Conservation (phyloP, 805 yeast genomes). For the Torulaspora indica region DNA sequence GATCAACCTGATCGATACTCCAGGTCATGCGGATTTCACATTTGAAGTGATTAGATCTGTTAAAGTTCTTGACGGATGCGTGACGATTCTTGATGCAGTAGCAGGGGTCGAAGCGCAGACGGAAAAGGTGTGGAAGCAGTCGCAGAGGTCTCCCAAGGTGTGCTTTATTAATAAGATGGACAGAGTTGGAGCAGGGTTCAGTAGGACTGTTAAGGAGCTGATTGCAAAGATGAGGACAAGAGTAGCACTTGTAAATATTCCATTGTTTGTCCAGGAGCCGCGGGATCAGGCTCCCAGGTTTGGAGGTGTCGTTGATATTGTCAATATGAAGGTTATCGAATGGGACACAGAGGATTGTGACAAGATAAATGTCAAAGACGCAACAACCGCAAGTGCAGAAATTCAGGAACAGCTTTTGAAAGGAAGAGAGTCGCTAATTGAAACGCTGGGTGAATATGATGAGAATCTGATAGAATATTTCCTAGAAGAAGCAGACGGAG, state of each 20-base stretch:
- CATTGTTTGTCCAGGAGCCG: constrained; percentile 52
- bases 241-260: constrained; percentile 71
- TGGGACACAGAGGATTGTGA: constrained; percentile 41
- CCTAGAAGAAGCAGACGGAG: constrained; percentile 59
- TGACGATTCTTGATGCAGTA: constrained; percentile 87
- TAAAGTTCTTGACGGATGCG: constrained; percentile 90
- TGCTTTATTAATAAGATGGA: constrained; percentile 94
- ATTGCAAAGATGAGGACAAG: constrained; percentile 69
- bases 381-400: constrained; percentile 40
- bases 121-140: constrained; percentile 93
- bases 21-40: constrained; percentile 97
- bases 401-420: constrained; percentile 46
- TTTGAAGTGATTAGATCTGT: constrained; percentile 89
- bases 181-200: constrained; percentile 90
- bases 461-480: constrained; percentile 73
- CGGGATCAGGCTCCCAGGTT: constrained; percentile 34
- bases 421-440: constrained; percentile 73
- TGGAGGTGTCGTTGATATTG: constrained; percentile 55
- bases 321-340: constrained; percentile 46
- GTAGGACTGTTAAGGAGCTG: constrained; percentile 82
- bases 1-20: constrained; percentile 90
- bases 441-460: constrained; percentile 77
- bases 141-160: constrained; percentile 68
- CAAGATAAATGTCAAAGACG: constrained; percentile 47
- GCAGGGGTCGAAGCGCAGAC: constrained; percentile 99